Evolutionary conservation across 805 yeast species (phyloP).

Genomic region (Saccharomycopsis babjevae): DNA sequence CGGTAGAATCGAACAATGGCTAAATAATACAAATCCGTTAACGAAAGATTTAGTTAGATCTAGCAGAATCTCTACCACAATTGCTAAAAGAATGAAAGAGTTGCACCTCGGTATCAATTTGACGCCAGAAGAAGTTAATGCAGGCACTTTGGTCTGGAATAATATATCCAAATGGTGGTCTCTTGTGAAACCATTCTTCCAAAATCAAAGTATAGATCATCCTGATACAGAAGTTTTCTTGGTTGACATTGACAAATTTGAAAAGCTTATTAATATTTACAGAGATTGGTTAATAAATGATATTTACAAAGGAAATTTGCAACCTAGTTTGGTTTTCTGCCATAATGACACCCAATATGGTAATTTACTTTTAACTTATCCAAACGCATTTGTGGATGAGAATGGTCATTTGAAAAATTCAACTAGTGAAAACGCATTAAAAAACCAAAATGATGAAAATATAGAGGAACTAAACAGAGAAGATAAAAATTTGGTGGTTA

Average conservation of each 20-base stretch:
- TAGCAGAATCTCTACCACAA: constrained; percentile 65
- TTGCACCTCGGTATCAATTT: constrained; percentile 73
- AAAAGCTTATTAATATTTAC: constrained; percentile 40
- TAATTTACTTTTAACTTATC: constrained; percentile 62
- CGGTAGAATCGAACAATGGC: constrained; percentile 89
- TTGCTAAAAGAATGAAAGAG: constrained; percentile 95
- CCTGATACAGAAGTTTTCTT: constrained; percentile 31
- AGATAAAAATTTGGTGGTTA: constrained; percentile 75
- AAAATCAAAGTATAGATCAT: constrained; percentile 25
- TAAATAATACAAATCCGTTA: constrained; percentile 73
- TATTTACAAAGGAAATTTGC: constrained; percentile 31
- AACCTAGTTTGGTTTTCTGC: constrained; percentile 60
- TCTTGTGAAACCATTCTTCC: constrained; percentile 35
- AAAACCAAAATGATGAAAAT: neutral
- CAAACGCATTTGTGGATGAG: constrained; percentile 21
- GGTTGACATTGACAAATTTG: constrained; percentile 41
- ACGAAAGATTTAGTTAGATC: constrained; percentile 64
- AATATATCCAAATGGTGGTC: constrained; percentile 63
- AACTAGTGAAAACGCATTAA: neutral
- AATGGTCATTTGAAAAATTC: neutral
- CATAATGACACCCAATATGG: constrained; percentile 98
- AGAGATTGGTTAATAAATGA: constrained; percentile 48
- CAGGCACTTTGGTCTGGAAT: constrained; percentile 63
- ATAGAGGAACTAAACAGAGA: constrained; percentile 25
- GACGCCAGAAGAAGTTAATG: constrained; percentile 40